Base-by-base conservation (phyloP, 2,329 filamentous ascomycete species). In the Paramyrothecium sp. region DNA sequence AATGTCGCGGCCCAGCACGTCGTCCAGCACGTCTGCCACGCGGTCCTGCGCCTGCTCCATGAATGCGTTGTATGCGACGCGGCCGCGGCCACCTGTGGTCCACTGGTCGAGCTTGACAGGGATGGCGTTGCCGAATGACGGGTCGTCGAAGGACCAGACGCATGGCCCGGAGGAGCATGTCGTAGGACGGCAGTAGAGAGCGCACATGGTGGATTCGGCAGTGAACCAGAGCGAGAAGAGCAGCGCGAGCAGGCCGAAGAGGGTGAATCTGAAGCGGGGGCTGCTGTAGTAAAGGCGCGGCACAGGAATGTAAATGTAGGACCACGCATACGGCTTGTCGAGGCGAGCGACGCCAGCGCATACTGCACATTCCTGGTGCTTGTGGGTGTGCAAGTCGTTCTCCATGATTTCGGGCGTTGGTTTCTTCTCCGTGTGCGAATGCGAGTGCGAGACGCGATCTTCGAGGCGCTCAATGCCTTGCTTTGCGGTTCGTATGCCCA, bases 41-140 rank as follows among this genome's bases (percentile, higher is more conserved):
- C 73, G 66, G 62, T 86, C 84, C 7, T 71, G 69, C 2, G 77
- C 60, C 38, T 82, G 77, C 53, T 84, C 78, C 4, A 66, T 63
- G 2, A 75, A 61, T 48, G 70, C 67, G n/a, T 67, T 67, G 16
- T 71, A 68, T 3, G 78, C 48, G 2, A 61, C 63, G 41, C 81
- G 79, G 5, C 81, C 81, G 34, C 70, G 71, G 1, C 84, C 84
- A 17, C 81, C 79, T 0, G 81, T 83, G 10, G 75, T 66, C 84
- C 84, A 88, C 63, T 87, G 78, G 65, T 88, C 85, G 13, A 88
- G 65, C 72, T 87, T 88, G 56, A 85, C 79, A 3, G 85, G 85
- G 50, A 88, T 75, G 1, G 84, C 82, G 44, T 75, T 76, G n/a
- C 84, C 85, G 69, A 85, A 88, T 23, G 79, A 78, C 0, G 85